These are phyloP conservation scores for Starmerella gropengiesseri DNA, from an alignment of 805 yeast genomes.

Conservation along the genomic window DNA sequence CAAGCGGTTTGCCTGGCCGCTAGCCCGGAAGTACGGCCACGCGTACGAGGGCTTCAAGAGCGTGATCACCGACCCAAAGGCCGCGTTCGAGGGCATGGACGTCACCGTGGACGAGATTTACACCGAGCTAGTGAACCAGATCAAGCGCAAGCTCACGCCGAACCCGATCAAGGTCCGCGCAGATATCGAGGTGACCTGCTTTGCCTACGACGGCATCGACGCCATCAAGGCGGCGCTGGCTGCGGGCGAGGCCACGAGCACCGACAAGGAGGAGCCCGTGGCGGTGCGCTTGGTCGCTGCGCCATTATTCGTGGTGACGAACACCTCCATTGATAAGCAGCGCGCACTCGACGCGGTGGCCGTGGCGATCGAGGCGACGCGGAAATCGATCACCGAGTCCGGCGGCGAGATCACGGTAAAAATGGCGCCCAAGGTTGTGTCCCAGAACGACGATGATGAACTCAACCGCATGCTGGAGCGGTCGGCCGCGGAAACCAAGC, in stretches of 20 bases:
- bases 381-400: slow-evolving; percentile 52
- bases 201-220: slow-evolving; percentile 93
- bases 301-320: slow-evolving; percentile 86
- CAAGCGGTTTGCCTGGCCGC: slow-evolving; percentile 91
- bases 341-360: slow-evolving; percentile 73
- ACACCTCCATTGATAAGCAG: slow-evolving; percentile 84
- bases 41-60: slow-evolving; percentile 95
- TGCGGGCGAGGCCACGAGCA: slow-evolving; percentile 74
- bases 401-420: slow-evolving; percentile 87
- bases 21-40: slow-evolving; percentile 89
- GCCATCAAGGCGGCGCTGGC: slow-evolving; percentile 84
- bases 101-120: slow-evolving; percentile 59
- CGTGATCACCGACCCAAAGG: slow-evolving; percentile 77
- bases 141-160: slow-evolving; percentile 89
- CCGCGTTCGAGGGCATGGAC: slow-evolving; percentile 69
- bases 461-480: slow-evolving; percentile 89
- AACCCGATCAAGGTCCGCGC: slow-evolving; percentile 97
- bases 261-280: slow-evolving; percentile 67
- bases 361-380: slow-evolving; percentile 67
- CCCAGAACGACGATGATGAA: slow-evolving; percentile 97
- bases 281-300: slow-evolving; percentile 96
- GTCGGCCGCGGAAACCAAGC: slow-evolving; percentile 79
- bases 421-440: slow-evolving; percentile 98
- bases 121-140: slow-evolving; percentile 76
- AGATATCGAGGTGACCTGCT: slow-evolving; percentile 96